A percentile compares a stretch with the other conserved stretches of the same genome.
Conservation (phyloP, 805 yeast species). For the Osmozyma mogii region DNA sequence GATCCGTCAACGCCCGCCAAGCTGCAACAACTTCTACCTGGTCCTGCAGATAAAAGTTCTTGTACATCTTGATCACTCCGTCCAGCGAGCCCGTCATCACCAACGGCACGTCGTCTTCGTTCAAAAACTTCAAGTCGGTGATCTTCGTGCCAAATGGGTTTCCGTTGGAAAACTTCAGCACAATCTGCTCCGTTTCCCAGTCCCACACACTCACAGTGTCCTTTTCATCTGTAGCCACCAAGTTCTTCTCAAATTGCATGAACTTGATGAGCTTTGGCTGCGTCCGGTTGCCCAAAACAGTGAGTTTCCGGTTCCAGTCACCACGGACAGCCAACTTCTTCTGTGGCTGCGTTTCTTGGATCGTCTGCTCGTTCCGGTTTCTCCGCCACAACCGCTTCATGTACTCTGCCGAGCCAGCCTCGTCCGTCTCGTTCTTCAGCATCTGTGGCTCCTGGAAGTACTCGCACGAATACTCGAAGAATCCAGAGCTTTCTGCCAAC, state of each 20-base stretch:
- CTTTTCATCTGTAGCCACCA: constrained; percentile 75
- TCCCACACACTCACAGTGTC: constrained; percentile 84
- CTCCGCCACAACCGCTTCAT: constrained; percentile 81
- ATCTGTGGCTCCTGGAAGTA: constrained; percentile 96
- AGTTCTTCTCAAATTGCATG: constrained; percentile 82
- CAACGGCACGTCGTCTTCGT: constrained; percentile 88
- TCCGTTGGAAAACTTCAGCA: constrained; percentile 70
- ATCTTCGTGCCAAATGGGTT: constrained; percentile 85
- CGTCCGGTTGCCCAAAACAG: constrained; percentile 59
- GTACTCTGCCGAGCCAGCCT: constrained; percentile 85
- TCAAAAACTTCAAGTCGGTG: constrained; percentile 76
- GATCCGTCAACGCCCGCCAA: constrained; percentile 90
- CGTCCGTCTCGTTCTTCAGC: constrained; percentile 76
- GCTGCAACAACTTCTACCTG: constrained; percentile 62
- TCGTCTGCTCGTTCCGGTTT: constrained; percentile 78
- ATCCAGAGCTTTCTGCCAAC: constrained; percentile 52
- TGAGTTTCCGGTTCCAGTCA: constrained; percentile 66
- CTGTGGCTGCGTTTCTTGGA: constrained; percentile 85
- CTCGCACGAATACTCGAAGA: constrained; percentile 73
- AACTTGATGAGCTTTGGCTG: constrained; percentile 76
- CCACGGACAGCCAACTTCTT: constrained; percentile 78
- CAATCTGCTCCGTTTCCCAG: constrained; percentile 56
- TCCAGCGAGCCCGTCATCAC: constrained; percentile 86
- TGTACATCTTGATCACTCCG: constrained; percentile 85
- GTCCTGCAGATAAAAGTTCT: constrained; percentile 48